Conservation (phyloP, 768 basidiomycete species). For the Leccinum aurantiacum region DNA sequence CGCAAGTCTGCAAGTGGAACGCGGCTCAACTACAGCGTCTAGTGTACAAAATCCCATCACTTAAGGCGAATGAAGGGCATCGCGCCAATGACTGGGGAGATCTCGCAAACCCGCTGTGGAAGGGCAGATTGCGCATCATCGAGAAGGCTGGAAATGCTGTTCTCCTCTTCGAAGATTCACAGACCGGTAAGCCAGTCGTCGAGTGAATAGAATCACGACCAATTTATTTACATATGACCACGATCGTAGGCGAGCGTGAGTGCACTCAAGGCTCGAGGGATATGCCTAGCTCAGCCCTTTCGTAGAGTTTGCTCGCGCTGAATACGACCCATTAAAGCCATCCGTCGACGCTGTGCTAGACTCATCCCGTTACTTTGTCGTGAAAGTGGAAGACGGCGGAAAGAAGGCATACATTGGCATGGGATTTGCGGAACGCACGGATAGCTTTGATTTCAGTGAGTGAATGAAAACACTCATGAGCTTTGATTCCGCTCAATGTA, state of each 20-base stretch:
- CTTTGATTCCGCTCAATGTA: slow-evolving; percentile 6
- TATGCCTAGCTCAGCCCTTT: slow-evolving; percentile 6
- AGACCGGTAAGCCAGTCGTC: slow-evolving; percentile 57
- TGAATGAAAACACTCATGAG: slow-evolving; percentile 5
- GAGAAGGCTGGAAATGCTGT: slow-evolving; percentile 70
- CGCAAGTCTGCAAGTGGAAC: slow-evolving; percentile 9
- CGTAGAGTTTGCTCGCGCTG: slow-evolving; percentile 83
- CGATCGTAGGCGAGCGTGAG: slow-evolving; percentile 64
- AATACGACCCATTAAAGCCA: slow-evolving; percentile 75
- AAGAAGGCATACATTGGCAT: slow-evolving; percentile 92
- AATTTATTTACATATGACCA: slow-evolving; percentile 1
- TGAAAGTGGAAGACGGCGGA: slow-evolving; percentile 85
- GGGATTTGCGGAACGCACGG: slow-evolving; percentile 86
- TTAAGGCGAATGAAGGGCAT: slow-evolving; percentile 85
- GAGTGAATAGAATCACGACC: slow-evolving; percentile 1
- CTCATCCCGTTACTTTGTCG: slow-evolving; percentile 92
- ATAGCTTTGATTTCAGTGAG: slow-evolving; percentile 92
- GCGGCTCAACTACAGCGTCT: slow-evolving; percentile 23
- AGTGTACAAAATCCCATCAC: slow-evolving; percentile 92
- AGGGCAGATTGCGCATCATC: slow-evolving; percentile 82
- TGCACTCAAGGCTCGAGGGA: slow-evolving; percentile 13
- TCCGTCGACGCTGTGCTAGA: slow-evolving; percentile 95
- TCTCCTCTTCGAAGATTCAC: slow-evolving; percentile 77
- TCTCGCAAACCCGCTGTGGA: slow-evolving; percentile 82
- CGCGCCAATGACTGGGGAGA: slow-evolving; percentile 94